Evolutionary conservation across 2,329 filamentous ascomycete genomes (phyloP).

Genomic region (Aspergillus costaricaensis): DNA sequence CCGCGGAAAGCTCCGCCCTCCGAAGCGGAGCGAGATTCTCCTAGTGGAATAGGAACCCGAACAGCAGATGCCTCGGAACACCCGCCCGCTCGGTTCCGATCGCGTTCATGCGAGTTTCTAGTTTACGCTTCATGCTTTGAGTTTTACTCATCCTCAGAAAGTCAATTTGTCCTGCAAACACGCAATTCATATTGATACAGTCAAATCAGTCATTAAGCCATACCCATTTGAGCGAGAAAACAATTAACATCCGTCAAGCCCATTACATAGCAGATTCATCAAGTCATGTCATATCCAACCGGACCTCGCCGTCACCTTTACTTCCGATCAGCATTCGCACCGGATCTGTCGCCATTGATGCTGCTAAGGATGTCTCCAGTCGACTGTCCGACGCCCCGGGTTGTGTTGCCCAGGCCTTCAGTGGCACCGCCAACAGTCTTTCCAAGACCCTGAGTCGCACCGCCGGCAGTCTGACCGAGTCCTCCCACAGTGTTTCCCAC

Average conservation of each 20-base stretch:
- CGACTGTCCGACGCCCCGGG: conserved; percentile 26
- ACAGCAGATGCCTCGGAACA: conserved; percentile 3
- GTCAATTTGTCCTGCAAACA: background rate
- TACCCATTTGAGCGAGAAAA: background rate
- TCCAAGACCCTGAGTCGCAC: conserved; percentile 34
- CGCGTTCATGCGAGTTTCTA: background rate
- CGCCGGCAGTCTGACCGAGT: conserved; percentile 34
- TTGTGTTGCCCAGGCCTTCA: conserved; percentile 31
- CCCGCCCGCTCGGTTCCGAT: conserved; percentile 1
- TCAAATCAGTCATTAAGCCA: background rate
- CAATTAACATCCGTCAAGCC: background rate
- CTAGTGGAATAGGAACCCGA: background rate
- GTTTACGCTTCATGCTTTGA: background rate
- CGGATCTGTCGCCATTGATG: conserved; percentile 2
- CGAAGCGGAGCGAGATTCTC: conserved; percentile 4
- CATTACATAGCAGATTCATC: background rate
- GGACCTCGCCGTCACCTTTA: background rate
- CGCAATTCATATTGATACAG: background rate
- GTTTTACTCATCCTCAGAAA: background rate
- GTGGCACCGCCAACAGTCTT: conserved; percentile 39
- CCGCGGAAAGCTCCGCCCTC: conserved; percentile 13
- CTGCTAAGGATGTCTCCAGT: conserved; percentile 14
- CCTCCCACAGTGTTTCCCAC: conserved; percentile 4
- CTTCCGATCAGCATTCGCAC: background rate
- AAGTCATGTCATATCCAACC: background rate